A percentile compares a stretch with the other conserved stretches of the same genome.
These are phyloP conservation scores for Fusarium keratoplasticum DNA, from an alignment of 2,329 filamentous ascomycete species.

Conservation along the genomic window DNA sequence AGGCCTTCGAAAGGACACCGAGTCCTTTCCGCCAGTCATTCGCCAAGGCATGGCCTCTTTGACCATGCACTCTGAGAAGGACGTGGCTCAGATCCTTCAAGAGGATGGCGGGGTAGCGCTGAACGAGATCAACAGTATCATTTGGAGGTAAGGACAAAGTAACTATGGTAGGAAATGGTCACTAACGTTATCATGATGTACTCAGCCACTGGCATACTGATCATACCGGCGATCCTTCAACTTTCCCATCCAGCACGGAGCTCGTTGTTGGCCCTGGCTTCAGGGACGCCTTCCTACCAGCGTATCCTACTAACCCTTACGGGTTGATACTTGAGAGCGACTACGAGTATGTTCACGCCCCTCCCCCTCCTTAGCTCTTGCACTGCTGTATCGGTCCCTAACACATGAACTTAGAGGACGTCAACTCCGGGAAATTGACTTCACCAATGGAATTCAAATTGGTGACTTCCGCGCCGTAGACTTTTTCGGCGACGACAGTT, in stretches of 20 bases:
- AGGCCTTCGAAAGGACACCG: neutral
- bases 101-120: neutral
- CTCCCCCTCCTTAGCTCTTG: neutral
- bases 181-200: neutral
- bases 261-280: constrained; percentile 3
- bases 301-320: neutral
- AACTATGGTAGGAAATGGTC: neutral
- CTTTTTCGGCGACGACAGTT: constrained; percentile 1
- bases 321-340: neutral
- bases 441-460: neutral
- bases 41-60: neutral
- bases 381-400: neutral
- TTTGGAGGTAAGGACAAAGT: neutral
- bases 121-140: neutral
- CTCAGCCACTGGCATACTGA: constrained; percentile 1
- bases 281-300: neutral
- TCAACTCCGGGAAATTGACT: neutral
- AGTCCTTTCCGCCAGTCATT: neutral
- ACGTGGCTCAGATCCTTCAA: neutral
- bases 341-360: neutral
- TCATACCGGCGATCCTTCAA: neutral
- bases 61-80: neutral
- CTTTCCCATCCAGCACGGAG: neutral
- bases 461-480: neutral
- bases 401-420: neutral